phyloP scores from a whole-genome alignment of 305 asterid species.

The Fraxinus velutina region DNA sequence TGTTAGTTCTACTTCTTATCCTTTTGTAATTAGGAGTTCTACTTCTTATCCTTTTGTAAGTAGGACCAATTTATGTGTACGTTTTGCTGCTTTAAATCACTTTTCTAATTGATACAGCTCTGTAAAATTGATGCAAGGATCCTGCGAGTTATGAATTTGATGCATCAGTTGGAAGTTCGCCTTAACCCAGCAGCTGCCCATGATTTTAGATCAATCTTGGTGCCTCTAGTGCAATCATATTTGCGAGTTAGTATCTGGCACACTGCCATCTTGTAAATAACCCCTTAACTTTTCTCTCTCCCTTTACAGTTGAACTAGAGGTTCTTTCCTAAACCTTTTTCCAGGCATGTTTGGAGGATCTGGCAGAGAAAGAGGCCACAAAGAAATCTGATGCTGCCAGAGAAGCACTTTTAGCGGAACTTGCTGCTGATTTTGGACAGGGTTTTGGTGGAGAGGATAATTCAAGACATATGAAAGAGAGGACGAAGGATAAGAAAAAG shows the following conservation, averaged over 20 bases:
- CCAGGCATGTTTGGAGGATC: constrained; percentile 73
- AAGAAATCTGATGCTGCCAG: constrained; percentile 95
- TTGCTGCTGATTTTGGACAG: constrained; percentile 72
- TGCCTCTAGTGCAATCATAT: constrained; percentile 76
- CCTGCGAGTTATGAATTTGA: constrained; percentile 56
- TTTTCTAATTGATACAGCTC: constrained; percentile 54
- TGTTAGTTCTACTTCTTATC: constrained; percentile 18
- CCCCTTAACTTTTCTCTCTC: constrained; percentile 15
- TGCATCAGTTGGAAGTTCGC: constrained; percentile 71
- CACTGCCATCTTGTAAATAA: constrained; percentile 1
- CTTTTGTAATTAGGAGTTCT: constrained; percentile 16
- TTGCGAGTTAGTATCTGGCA: constrained; percentile 56
- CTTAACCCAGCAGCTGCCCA: constrained; percentile 61
- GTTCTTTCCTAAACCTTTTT: constrained; percentile 25
- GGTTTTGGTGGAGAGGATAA: constrained; percentile 45
- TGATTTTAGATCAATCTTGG: constrained; percentile 64
- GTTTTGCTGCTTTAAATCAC: constrained; percentile 30
- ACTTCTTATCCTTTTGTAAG: constrained; percentile 8
- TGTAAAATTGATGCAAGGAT: constrained; percentile 83
- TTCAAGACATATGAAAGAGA: constrained; percentile 54
- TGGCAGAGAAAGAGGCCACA: constrained; percentile 90
- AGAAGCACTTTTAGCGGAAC: constrained; percentile 91
- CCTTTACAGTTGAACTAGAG: constrained; percentile 20
- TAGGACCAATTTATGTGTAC: constrained; percentile 11
- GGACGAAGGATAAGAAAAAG: constrained; percentile 71